Evolutionary conservation across 352 stramenopile genomes (phyloP).

Genomic region (Phytopythium litorale): DNA sequence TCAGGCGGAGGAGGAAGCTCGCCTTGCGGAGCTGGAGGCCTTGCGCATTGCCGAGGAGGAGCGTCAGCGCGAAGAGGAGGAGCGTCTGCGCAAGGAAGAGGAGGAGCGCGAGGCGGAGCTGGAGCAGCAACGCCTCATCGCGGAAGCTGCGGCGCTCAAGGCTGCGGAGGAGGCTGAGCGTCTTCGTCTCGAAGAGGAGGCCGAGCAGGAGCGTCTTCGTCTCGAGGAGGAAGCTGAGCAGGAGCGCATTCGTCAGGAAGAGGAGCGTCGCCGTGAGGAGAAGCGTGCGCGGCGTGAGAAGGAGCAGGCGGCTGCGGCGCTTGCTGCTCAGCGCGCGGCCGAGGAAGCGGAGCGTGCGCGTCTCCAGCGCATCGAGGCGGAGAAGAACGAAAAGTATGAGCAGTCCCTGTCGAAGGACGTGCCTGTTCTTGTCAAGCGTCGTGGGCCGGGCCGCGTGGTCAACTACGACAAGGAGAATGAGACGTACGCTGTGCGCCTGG

Average conservation of each 20-base stretch:
- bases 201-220: slow-evolving; percentile 16
- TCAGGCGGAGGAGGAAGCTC: slow-evolving; percentile 6
- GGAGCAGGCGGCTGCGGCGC: slow-evolving; percentile 35
- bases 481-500: slow-evolving; percentile 69
- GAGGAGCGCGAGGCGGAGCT: slow-evolving; percentile 23
- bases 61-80: slow-evolving; percentile 13
- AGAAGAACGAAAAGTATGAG: slow-evolving; percentile 82
- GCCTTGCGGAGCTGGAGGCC: slow-evolving; percentile 6
- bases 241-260: slow-evolving; percentile 18
- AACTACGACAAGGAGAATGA: slow-evolving; percentile 80
- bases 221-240: slow-evolving; percentile 26
- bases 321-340: slow-evolving; percentile 30
- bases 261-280: slow-evolving; percentile 15
- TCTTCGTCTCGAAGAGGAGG: slow-evolving; percentile 22
- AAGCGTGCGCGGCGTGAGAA: slow-evolving; percentile 33
- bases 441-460: slow-evolving; percentile 65
- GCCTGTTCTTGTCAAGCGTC: slow-evolving; percentile 72
- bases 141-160: slow-evolving; percentile 11
- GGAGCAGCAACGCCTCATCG: slow-evolving; percentile 14
- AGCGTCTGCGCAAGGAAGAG: slow-evolving; percentile 16
- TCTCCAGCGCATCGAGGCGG: slow-evolving; percentile 45
- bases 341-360: slow-evolving; percentile 48
- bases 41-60: slow-evolving; percentile 10
- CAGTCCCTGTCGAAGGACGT: slow-evolving; percentile 85
- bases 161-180: slow-evolving; percentile 18